Base-by-base conservation (phyloP, 2,329 filamentous ascomycete species). In the Blastomyces emzantsi region DNA sequence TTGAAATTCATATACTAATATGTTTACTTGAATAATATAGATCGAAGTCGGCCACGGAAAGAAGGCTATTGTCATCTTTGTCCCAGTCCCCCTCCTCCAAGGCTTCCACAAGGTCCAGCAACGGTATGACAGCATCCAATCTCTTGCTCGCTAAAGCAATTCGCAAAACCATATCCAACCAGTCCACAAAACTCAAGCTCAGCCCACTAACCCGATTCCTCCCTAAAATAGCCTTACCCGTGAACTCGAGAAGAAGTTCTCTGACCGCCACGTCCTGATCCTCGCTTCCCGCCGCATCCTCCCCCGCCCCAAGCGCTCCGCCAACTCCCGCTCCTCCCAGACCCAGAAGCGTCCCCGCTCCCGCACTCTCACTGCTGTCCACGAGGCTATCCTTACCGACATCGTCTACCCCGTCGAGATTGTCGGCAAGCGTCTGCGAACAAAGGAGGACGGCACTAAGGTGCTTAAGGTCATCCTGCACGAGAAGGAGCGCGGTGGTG, bases 191-290 rank as follows among this genome's bases (percentile, higher is more conserved):
- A 2, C 11, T 9, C 7, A 30, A 60, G 28, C 33, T 0, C 8
- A 41, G 56, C 55, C 36, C 41, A 59, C 57, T 39, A 58, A 43
- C 60, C 13, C 2, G 57, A 43, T 9, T 28, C 2, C 17, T 39
- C 13, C 41, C 22, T 17, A 47, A 17, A 58, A 52, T 68, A 97
- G 93, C 79, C 88, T 99, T 79, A 99, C 94, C 82, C 94, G 94
- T 83, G 94, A 99, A 87, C 92, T 99, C 79, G 94, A 99, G 90
- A 99, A 99, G 92, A 99, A 99, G 86, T 99, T 99, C 91, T 97
- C 94, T 71, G 94, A 99, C 87, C 94, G 94, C 83, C 94, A 99
- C 83, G 94, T 99, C 81, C 86, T 99, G 81, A 92, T 99, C 87
- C 89, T 99, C 75, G 94, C 94, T 75, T 95, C 93, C 78, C 94